These are phyloP conservation scores for Kodamaea neixiangensis DNA, from an alignment of 805 yeast genomes.

Conservation along the genomic window DNA sequence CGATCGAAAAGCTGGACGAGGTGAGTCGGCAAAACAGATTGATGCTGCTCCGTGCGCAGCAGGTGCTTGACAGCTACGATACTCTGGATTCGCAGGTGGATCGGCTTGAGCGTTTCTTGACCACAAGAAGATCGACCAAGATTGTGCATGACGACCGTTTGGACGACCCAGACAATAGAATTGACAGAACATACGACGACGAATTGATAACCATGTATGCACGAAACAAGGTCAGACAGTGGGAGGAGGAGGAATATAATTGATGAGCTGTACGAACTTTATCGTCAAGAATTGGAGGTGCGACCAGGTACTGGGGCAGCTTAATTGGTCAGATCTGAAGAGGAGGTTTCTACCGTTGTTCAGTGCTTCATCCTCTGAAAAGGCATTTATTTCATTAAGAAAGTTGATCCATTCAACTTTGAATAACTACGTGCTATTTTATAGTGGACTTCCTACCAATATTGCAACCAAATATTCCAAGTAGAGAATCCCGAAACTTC, in stretches of 20 bases:
- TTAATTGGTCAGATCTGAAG: too few species aligned
- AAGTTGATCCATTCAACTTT: too few species aligned
- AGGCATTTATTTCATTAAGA: too few species aligned
- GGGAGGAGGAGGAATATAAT: conserved; percentile 1
- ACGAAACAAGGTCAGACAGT: conserved; percentile 20
- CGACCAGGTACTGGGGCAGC: too few species aligned
- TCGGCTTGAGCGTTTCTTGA: conserved; percentile 35
- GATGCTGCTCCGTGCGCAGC: conserved; percentile 18
- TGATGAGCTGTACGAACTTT: background rate
- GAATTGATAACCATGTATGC: conserved; percentile 37
- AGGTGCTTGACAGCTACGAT: background rate
- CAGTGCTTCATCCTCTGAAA: too few species aligned
- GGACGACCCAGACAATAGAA: conserved; percentile 10
- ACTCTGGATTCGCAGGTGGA: conserved; percentile 26
- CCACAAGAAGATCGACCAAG: conserved; percentile 31
- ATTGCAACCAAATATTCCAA: too few species aligned
- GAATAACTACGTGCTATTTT: too few species aligned
- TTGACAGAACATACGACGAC: conserved; percentile 27
- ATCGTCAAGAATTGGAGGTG: too few species aligned
- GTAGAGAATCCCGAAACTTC: too few species aligned
- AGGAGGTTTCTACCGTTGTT: too few species aligned
- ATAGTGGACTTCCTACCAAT: too few species aligned
- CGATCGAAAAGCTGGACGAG: conserved; percentile 40
- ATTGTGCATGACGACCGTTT: conserved; percentile 20
- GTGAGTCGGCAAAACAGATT: conserved; percentile 24